These are phyloP conservation scores for Zymoseptoria brevis DNA, from an alignment of 2,329 filamentous ascomycete species.

Conservation along the genomic window DNA sequence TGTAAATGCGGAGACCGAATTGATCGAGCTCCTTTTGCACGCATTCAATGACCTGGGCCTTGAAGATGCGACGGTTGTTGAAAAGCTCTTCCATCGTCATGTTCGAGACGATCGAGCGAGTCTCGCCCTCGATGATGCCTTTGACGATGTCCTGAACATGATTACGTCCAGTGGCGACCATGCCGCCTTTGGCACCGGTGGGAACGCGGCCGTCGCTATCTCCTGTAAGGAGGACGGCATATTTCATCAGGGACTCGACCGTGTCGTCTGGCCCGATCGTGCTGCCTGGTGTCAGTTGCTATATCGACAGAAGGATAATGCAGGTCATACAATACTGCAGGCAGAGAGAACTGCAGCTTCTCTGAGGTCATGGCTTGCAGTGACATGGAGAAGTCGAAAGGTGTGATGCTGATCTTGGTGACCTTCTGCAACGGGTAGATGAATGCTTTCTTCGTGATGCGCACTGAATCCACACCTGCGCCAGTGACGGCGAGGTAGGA, in stretches of 20 bases:
- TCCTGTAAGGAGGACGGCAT: constrained; percentile 65
- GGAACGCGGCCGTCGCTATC: constrained; percentile 42
- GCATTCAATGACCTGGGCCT: constrained; percentile 47
- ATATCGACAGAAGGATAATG: neutral
- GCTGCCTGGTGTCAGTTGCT: constrained; percentile 7
- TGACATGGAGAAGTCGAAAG: constrained; percentile 74
- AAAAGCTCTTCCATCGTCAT: constrained; percentile 96
- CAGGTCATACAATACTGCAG: constrained; percentile 57
- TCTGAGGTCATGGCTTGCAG: constrained; percentile 84
- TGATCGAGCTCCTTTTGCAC: constrained; percentile 73
- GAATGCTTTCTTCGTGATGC: constrained; percentile 70
- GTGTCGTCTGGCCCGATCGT: constrained; percentile 76
- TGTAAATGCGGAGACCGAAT: constrained; percentile 62
- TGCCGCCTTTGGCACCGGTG: constrained; percentile 23
- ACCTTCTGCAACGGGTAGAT: constrained; percentile 61
- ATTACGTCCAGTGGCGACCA: constrained; percentile 42
- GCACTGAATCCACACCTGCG: constrained; percentile 63
- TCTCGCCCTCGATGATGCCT: constrained; percentile 84
- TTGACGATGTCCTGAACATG: constrained; percentile 82
- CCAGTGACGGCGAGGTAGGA: constrained; percentile 72
- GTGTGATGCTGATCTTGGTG: constrained; percentile 33
- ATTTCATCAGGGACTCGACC: constrained; percentile 64
- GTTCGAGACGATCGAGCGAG: constrained; percentile 69
- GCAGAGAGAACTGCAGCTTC: constrained; percentile 74
- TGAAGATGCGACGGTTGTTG: constrained; percentile 44